These are phyloP conservation scores for Termitomyces heimii DNA, from an alignment of 768 basidiomycete species.

Conservation along the genomic window DNA sequence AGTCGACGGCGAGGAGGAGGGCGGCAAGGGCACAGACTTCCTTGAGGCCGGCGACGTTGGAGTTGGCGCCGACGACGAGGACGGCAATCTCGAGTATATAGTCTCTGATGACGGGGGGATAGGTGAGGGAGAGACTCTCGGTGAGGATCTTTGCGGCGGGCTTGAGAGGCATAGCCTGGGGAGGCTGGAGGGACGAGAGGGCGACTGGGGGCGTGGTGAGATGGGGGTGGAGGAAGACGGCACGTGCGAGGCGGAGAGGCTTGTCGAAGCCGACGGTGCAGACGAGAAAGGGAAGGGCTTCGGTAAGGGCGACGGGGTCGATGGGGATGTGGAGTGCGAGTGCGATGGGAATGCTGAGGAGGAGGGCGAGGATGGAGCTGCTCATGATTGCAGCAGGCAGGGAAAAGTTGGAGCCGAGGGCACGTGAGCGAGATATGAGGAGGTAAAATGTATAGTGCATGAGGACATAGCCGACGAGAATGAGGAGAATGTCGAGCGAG, in stretches of 20 bases:
- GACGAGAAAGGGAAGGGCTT: conserved; percentile 95
- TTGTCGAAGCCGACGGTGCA: conserved; percentile 99
- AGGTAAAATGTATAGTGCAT: conserved; percentile 97
- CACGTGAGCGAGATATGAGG: conserved; percentile 82
- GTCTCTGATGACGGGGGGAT: conserved; percentile 83
- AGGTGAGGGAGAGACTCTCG: conserved; percentile 74
- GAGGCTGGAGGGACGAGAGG: conserved; percentile 17
- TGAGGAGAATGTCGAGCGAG: conserved; percentile 91
- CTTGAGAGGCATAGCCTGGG: conserved; percentile 40
- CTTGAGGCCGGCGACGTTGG: conserved; percentile 79
- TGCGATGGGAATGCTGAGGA: conserved; percentile 77
- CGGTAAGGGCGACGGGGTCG: conserved; percentile 89
- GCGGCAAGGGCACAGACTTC: conserved; percentile 97
- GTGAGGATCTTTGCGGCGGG: conserved; percentile 82
- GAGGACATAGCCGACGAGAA: conserved; percentile 87
- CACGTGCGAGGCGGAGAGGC: conserved; percentile 83
- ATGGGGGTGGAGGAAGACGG: conserved; percentile 83
- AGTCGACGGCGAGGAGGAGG: conserved; percentile 81
- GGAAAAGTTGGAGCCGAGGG: conserved; percentile 65
- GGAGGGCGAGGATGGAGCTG: conserved; percentile 76
- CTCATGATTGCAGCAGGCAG: conserved; percentile 68
- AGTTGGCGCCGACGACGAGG: conserved; percentile 79
- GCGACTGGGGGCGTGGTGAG: conserved; percentile 34
- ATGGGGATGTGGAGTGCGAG: conserved; percentile 74
- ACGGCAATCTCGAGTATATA: conserved; percentile 92